Percentiles rank a stretch among this genome's conserved stretches.
Conservation (phyloP, 2,329 filamentous ascomycete species). For the Shiraia bambusicola region DNA sequence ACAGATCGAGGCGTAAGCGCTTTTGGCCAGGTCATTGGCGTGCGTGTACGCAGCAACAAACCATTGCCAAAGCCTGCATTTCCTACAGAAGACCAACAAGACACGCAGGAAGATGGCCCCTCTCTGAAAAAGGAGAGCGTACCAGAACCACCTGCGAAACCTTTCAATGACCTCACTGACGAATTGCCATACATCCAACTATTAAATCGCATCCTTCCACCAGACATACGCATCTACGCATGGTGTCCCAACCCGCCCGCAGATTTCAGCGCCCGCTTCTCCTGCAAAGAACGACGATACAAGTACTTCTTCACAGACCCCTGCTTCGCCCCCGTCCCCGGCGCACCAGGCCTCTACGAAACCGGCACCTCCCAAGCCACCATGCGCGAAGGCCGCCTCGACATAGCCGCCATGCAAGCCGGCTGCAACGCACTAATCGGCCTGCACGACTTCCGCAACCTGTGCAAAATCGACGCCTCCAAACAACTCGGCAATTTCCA, state of each 20-base stretch:
- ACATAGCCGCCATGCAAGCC: constrained; percentile 81
- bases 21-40: constrained; percentile 90
- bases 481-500: constrained; percentile 88
- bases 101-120: constrained; percentile 1
- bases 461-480: constrained; percentile 87
- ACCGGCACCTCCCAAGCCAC: constrained; percentile 10
- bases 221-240: constrained; percentile 85
- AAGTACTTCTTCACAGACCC: constrained; percentile 98
- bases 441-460: constrained; percentile 90
- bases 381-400: constrained; percentile 67
- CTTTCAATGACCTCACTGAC: constrained; percentile 69
- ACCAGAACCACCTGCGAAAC: constrained; percentile 24
- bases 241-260: constrained; percentile 84
- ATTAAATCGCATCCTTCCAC: constrained; percentile 83
- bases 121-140: constrained; percentile 8
- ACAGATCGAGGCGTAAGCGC: constrained; percentile 94
- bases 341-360: constrained; percentile 53
- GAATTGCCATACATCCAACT: constrained; percentile 83
- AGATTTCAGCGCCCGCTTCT: constrained; percentile 87
- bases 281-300: constrained; percentile 87
- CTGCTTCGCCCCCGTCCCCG: constrained; percentile 70
- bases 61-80: constrained; percentile 51
- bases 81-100: constrained; percentile 7
- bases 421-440: constrained; percentile 81
- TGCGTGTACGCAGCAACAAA: constrained; percentile 77